A percentile compares a stretch with the other conserved stretches of the same genome.
Evolutionary conservation across 106 monocot species (phyloP).

Genomic region (Ottelia alismoides): DNA sequence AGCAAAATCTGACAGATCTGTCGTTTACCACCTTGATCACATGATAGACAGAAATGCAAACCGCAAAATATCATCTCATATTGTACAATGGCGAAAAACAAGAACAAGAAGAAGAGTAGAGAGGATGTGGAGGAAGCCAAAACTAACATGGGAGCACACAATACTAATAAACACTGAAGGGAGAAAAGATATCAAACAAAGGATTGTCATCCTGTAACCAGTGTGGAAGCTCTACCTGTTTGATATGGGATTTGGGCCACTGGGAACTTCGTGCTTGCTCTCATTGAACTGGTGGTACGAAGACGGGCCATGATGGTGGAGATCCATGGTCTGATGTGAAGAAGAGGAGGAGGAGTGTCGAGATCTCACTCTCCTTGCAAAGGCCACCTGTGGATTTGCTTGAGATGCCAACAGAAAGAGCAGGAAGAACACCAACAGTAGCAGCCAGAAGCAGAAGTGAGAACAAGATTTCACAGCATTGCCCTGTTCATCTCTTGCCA

Average conservation of each 20-base stretch:
- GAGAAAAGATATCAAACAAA: no score
- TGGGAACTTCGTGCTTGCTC: conserved; percentile 12
- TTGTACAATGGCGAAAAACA: no score
- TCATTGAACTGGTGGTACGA: background rate
- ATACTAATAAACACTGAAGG: no score
- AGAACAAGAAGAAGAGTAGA: no score
- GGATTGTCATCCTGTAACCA: no score
- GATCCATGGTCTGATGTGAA: background rate
- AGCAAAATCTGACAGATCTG: no score
- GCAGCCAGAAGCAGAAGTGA: background rate
- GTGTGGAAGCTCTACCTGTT: no score
- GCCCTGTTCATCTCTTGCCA: background rate
- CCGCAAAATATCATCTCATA: no score
- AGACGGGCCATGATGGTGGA: background rate
- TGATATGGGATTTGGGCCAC: conserved; percentile 12
- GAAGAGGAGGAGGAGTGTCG: background rate
- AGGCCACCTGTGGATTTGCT: background rate
- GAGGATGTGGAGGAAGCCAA: no score
- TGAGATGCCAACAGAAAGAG: background rate
- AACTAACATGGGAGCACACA: no score
- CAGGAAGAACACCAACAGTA: background rate
- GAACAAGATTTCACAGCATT: background rate
- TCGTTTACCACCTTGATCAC: no score
- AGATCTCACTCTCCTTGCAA: background rate
- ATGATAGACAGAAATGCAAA: no score